These are phyloP conservation scores for Penicillium ochrochloron DNA, from an alignment of 495 filamentous ascomycete genomes.

Conservation along the genomic window DNA sequence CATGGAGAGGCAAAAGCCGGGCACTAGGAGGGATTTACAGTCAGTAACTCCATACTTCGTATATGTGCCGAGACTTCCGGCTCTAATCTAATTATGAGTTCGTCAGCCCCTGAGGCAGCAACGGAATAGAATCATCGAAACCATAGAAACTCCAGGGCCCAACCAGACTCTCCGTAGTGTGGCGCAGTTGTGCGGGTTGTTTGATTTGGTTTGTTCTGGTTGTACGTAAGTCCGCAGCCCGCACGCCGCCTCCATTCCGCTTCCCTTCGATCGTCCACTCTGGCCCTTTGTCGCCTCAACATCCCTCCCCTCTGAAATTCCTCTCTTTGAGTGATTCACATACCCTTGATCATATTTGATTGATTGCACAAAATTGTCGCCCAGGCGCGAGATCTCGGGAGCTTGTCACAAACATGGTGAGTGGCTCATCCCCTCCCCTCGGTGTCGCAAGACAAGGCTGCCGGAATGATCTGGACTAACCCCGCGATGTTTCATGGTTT, in stretches of 20 bases:
- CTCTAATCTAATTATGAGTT: background rate
- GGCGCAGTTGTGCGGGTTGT: slow-evolving; percentile 31
- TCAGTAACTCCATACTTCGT: background rate
- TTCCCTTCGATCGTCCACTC: slow-evolving; percentile 19
- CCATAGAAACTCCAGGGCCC: background rate
- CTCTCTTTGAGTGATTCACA: background rate
- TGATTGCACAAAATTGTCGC: slow-evolving; percentile 39
- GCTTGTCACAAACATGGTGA: slow-evolving; percentile 43
- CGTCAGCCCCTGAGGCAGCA: slow-evolving; percentile 31
- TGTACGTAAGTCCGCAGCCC: slow-evolving; percentile 34
- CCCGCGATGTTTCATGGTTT: slow-evolving; percentile 17
- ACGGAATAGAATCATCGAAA: slow-evolving; percentile 11
- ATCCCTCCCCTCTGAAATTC: slow-evolving; percentile 19
- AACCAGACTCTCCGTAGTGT: slow-evolving; percentile 20
- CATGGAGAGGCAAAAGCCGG: background rate
- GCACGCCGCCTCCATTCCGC: slow-evolving; percentile 19
- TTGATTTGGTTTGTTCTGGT: slow-evolving; percentile 34
- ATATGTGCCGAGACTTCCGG: background rate
- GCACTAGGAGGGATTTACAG: too few relatives aligned
- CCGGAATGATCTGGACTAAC: slow-evolving; percentile 22
- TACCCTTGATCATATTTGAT: slow-evolving; percentile 15
- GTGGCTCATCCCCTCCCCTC: slow-evolving; percentile 17
- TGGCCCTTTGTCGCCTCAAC: slow-evolving; percentile 24
- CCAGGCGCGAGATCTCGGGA: slow-evolving; percentile 38
- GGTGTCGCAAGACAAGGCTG: slow-evolving; percentile 12